phyloP scores from a whole-genome alignment of 495 filamentous ascomycete species.

The Cairneyella variabilis region DNA sequence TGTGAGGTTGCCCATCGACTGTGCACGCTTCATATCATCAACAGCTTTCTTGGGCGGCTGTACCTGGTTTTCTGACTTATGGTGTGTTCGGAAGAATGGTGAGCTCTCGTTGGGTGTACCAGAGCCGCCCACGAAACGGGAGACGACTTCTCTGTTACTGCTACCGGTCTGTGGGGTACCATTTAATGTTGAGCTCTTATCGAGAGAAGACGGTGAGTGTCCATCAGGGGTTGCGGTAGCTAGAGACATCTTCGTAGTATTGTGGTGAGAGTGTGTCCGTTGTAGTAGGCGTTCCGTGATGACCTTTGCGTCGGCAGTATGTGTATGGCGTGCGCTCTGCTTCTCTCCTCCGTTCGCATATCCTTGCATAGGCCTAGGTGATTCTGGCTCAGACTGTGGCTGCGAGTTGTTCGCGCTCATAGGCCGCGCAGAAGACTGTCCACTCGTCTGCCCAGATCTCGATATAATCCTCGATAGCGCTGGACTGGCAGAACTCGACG shows the following conservation, averaged over 20 bases:
- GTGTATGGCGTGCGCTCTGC: slow-evolving; percentile 6
- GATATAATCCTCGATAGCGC: slow-evolving; percentile 47
- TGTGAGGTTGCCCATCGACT: slow-evolving; percentile 35
- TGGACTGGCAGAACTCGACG: slow-evolving; percentile 50
- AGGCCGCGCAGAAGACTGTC: slow-evolving; percentile 26
- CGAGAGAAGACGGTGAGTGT: slow-evolving; percentile 32
- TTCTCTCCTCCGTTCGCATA: slow-evolving; percentile 21
- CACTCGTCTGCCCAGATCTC: slow-evolving; percentile 24
- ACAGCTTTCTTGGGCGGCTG: not conserved
- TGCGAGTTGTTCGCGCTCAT: slow-evolving; percentile 23
- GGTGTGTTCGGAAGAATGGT: slow-evolving; percentile 14
- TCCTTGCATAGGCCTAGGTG: slow-evolving; percentile 12
- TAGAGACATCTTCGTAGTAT: slow-evolving; percentile 57
- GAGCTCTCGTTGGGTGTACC: slow-evolving; percentile 28
- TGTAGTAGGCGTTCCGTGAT: slow-evolving; percentile 58
- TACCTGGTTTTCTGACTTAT: not conserved
- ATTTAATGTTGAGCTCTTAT: slow-evolving; percentile 18
- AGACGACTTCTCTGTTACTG: slow-evolving; percentile 43
- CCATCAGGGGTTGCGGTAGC: slow-evolving; percentile 43
- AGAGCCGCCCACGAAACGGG: slow-evolving; percentile 45
- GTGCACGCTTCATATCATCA: slow-evolving; percentile 30
- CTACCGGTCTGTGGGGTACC: slow-evolving; percentile 40
- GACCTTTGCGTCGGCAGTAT: slow-evolving; percentile 30
- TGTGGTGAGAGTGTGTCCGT: slow-evolving; percentile 49
- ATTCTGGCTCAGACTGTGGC: slow-evolving; percentile 27